These are phyloP conservation scores for Lumnitzera racemosa DNA, from an alignment of 345 rosid genomes.

Conservation along the genomic window DNA sequence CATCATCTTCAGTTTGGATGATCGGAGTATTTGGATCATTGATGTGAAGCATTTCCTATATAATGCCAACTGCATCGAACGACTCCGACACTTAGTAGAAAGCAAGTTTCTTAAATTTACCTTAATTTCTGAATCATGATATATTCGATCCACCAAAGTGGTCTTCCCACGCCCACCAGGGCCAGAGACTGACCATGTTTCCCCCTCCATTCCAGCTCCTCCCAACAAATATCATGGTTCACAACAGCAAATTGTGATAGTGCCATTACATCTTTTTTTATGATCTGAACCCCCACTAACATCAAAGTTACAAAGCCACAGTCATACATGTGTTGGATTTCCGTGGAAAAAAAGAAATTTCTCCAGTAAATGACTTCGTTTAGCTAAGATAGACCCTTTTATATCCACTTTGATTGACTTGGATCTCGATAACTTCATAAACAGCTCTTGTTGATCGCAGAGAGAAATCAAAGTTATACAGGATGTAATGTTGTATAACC, in stretches of 20 bases:
- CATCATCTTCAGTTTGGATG: conserved; percentile 12
- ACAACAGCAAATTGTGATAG: conserved; percentile 78
- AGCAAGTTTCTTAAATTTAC: conserved; percentile 16
- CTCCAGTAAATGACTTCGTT: conserved; percentile 54
- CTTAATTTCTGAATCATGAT: conserved; percentile 18
- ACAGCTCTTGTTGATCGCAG: conserved; percentile 40
- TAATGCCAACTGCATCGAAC: conserved; percentile 8
- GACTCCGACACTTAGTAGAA: conserved; percentile 14
- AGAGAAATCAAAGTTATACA: conserved; percentile 29
- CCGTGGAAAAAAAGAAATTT: conserved; percentile 82
- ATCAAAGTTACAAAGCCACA: conserved; percentile 75
- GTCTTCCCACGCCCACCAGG: conserved; percentile 36
- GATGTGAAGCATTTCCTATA: conserved; percentile 5
- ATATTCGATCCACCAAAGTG: conserved; percentile 7
- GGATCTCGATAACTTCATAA: conserved; percentile 44
- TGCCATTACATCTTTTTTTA: conserved; percentile 75
- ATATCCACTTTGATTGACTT: conserved; percentile 26
- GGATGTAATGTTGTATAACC: conserved; percentile 63
- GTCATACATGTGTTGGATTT: conserved; percentile 36
- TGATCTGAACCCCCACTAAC: conserved; percentile 55
- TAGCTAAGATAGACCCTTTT: conserved; percentile 50
- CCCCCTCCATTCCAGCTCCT: conserved; percentile 92
- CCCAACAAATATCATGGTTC: conserved; percentile 92
- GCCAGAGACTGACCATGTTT: conserved; percentile 98
- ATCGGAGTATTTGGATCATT: background rate